Evolutionary conservation across 805 yeast genomes (phyloP), one percentile per base, ranked within the genome.

Genomic region (Ogataea paradorogensis): DNA sequence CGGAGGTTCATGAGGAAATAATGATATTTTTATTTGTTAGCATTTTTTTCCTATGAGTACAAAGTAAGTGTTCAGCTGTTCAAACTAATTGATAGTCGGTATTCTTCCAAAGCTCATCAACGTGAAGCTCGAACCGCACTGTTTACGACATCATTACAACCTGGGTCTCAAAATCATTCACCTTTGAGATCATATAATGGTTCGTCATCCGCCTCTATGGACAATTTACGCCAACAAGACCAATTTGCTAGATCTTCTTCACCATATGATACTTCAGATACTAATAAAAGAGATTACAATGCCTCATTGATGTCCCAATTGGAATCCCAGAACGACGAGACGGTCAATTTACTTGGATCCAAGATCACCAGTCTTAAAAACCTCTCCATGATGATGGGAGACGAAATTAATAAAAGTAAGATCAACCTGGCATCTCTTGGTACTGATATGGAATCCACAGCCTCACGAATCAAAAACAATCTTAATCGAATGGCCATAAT

Each of bases 281-380:
- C 52, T 14, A 38, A 47, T 9, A 53, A 51, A 18, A 51, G 65
- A 30, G 77, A 70, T 53, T 73, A 67, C 54, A 65, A 74, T 10
- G 83, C 79, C 30, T 62, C 77, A 20, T 67, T 72, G 40, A 52
- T 80, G 50, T 73, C 82, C 15, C 78, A 76, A 44, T 56, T 83
- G 34, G 90, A 83, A 56, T 69, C 82, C 3, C 90, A 83, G 54
- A 74, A 74, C 45, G 84, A 78, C 25, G 82, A 78, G 41, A 77
- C 80, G 37, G 57, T 78, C 48, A 67, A 70, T 15, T 62, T 70
- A 2, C 74, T 83, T 73, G 66, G 73, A 24, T 69, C 73, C 27
- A 78, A 76, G 47, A 70, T 83, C 15, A 61, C 67, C 34, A 66
- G 76, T 21, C 61, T 83, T 39, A 82, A 81, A 55, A 72, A 71